Evolutionary conservation across 352 stramenopile species (phyloP).

Genomic region (Pythium biforme): DNA sequence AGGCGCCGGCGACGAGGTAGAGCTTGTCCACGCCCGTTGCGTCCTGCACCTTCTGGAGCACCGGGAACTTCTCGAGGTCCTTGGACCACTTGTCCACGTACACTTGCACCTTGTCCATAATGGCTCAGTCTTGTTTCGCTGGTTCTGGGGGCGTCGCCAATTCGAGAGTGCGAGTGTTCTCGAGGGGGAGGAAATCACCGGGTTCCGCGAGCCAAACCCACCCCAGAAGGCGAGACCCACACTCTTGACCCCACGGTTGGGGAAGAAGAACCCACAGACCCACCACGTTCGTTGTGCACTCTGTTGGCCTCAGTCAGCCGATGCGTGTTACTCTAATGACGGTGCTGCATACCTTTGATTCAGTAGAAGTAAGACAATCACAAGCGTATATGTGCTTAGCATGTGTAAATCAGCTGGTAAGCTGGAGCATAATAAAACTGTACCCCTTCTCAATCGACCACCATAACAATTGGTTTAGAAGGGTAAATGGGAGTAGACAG

Average conservation of each 20-base stretch:
- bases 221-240: constrained; percentile 11
- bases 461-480: constrained; percentile 1
- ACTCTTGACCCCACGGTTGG: constrained; percentile 30
- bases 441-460: constrained; percentile 6
- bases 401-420: constrained; percentile 10
- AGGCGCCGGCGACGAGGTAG: constrained; percentile 73
- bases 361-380: not conserved
- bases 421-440: not conserved
- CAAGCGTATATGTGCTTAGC: not conserved
- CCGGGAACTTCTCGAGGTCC: constrained; percentile 77
- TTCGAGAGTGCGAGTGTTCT: constrained; percentile 27
- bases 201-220: constrained; percentile 13
- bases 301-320: too few relatives aligned
- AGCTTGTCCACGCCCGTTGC: constrained; percentile 87
- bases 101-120: constrained; percentile 85
- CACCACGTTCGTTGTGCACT: not conserved
- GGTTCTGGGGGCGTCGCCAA: constrained; percentile 23
- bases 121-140: constrained; percentile 13
- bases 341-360: too few relatives aligned
- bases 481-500: not conserved
- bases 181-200: constrained; percentile 19
- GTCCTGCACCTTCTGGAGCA: constrained; percentile 79
- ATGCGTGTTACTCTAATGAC: not conserved
- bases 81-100: constrained; percentile 87
- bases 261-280: constrained; percentile 18